Conservation (phyloP, 805 yeast genomes). For the Starmerella sirachaensis region DNA sequence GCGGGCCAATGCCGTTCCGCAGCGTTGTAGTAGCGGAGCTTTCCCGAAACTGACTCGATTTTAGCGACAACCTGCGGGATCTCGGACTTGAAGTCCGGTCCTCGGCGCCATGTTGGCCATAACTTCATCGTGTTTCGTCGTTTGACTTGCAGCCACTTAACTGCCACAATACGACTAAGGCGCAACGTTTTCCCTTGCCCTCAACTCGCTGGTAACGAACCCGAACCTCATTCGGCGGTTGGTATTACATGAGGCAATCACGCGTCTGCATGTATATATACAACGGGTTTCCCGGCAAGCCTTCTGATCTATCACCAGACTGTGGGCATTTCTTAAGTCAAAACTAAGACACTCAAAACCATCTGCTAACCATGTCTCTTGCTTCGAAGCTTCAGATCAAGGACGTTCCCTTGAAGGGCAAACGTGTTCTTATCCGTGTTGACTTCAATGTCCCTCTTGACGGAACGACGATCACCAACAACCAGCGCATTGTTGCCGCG, state of each 20-base stretch:
- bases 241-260: too few relatives aligned
- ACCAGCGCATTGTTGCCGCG: conserved; percentile 99
- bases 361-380: conserved; percentile 71
- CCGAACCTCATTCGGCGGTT: background rate
- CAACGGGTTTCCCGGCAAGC: too few relatives aligned
- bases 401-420: conserved; percentile 74
- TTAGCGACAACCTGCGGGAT: conserved; percentile 25
- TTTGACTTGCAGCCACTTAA: conserved; percentile 1
- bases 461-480: conserved; percentile 94
- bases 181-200: background rate
- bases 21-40: conserved; percentile 18
- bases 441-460: conserved; percentile 53
- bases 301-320: too few relatives aligned
- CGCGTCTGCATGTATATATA: too few relatives aligned
- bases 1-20: conserved; percentile 25
- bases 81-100: conserved; percentile 27
- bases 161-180: conserved; percentile 6
- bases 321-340: too few relatives aligned
- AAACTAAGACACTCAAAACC: too few relatives aligned
- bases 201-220: background rate
- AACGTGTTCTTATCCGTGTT: conserved; percentile 97
- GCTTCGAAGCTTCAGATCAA: conserved; percentile 85
- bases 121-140: conserved; percentile 9
- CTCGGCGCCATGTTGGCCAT: conserved; percentile 9
- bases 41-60: conserved; percentile 16